Evolutionary conservation across 1,284 basidiomycete genomes (phyloP).

Genomic region (Gomphus bonarii): DNA sequence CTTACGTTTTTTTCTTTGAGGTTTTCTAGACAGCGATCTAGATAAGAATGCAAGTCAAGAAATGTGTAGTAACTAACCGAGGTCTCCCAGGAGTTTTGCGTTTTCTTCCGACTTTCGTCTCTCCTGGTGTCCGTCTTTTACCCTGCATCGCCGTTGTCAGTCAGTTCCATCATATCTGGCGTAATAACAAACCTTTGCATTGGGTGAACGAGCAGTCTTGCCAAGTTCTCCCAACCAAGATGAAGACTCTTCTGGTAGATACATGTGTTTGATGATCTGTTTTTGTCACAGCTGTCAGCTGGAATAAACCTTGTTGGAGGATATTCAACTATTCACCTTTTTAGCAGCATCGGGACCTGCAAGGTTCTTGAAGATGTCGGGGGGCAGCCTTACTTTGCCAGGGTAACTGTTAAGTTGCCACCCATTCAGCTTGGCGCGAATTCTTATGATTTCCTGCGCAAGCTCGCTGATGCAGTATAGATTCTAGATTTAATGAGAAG

Average conservation of each 20-base stretch:
- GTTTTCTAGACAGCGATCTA: constrained; percentile 23
- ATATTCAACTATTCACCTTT: constrained; percentile 31
- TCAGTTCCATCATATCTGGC: not conserved
- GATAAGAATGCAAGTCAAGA: constrained; percentile 22
- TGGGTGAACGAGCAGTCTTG: constrained; percentile 23
- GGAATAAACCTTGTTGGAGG: constrained; percentile 7
- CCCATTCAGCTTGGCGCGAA: constrained; percentile 48
- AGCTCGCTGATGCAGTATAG: constrained; percentile 87
- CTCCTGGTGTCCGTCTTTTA: constrained; percentile 15
- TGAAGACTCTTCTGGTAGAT: constrained; percentile 50
- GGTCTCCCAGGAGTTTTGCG: constrained; percentile 30
- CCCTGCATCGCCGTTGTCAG: constrained; percentile 4
- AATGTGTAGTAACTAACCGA: constrained; percentile 22
- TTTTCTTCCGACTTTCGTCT: constrained; percentile 28
- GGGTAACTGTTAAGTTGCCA: constrained; percentile 81
- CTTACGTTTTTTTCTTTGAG: constrained; percentile 18
- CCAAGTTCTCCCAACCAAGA: constrained; percentile 33
- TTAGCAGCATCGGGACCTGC: constrained; percentile 52
- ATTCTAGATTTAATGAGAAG: constrained; percentile 41
- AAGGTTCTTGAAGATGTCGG: constrained; percentile 69
- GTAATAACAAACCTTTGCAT: constrained; percentile 13
- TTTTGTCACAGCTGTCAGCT: not conserved
- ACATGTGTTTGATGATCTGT: constrained; percentile 56
- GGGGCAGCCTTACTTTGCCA: constrained; percentile 69
- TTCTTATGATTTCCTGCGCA: constrained; percentile 78